phyloP scores from a whole-genome alignment of 164 flowering plant genomes.

The Echeveria elegans region DNA sequence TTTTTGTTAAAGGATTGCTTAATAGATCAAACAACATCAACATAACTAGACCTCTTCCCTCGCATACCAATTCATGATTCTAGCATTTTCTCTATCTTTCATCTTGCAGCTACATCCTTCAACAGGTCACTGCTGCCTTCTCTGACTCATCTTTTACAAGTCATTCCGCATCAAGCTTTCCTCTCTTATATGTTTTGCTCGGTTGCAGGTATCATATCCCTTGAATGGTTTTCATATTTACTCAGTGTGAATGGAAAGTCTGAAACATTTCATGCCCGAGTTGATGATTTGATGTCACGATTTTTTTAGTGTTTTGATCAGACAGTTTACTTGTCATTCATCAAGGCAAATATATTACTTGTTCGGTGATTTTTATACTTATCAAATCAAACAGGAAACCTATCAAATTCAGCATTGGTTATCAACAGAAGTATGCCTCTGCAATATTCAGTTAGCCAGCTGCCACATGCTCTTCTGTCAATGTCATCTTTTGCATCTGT shows the following conservation, averaged over 20 bases:
- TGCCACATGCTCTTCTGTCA: no score
- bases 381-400: no score
- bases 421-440: no score
- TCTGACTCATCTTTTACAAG: constrained; percentile 31
- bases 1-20: background rate
- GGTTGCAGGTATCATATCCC: constrained; percentile 31
- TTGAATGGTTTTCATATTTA: background rate
- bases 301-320: no score
- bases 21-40: background rate
- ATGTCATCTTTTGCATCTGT: no score
- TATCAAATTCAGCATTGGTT: no score
- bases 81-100: background rate
- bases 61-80: background rate
- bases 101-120: constrained; percentile 59
- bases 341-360: no score
- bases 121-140: constrained; percentile 43
- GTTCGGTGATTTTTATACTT: no score
- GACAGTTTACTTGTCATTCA: background rate
- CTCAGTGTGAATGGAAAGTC: background rate
- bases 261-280: background rate
- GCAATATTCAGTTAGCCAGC: no score
- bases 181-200: constrained; percentile 34
- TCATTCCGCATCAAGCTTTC: constrained; percentile 36
- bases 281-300: background rate
- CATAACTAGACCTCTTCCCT: background rate